These are phyloP conservation scores for Leptographium wingfieldii DNA, from an alignment of 2,329 filamentous ascomycete species.

Conservation along the genomic window DNA sequence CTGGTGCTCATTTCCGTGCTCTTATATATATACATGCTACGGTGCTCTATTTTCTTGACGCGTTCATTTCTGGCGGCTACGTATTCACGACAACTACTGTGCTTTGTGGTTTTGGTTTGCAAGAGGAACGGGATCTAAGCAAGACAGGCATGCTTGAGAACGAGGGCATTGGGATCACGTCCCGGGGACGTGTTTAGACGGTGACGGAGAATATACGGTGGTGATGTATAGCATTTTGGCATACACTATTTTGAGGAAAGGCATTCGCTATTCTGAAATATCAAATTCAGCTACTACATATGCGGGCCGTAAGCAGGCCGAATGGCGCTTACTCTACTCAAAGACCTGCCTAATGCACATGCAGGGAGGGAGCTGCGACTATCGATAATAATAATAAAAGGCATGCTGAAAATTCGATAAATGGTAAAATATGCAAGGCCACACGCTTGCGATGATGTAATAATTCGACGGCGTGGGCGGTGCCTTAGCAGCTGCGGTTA, in stretches of 20 bases:
- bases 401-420: not conserved
- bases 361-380: not conserved
- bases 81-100: not conserved
- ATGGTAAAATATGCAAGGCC: not conserved
- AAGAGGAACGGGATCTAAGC: not conserved
- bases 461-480: not conserved
- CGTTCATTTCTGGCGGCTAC: not conserved
- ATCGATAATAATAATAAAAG: not conserved
- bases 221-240: slow-evolving; percentile 2
- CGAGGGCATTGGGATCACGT: not conserved
- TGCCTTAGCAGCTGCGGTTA: not conserved
- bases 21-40: not conserved
- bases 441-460: not conserved
- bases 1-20: not conserved
- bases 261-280: not conserved
- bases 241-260: not conserved
- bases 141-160: not conserved
- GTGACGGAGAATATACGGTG: not conserved
- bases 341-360: not conserved
- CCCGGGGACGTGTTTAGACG: not conserved
- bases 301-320: not conserved
- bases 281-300: not conserved
- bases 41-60: not conserved
- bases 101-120: not conserved
- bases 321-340: not conserved